Evolutionary conservation across 371 early-diverging fungal species (phyloP).

Genomic region (Polyrhizophydium stewartii): DNA sequence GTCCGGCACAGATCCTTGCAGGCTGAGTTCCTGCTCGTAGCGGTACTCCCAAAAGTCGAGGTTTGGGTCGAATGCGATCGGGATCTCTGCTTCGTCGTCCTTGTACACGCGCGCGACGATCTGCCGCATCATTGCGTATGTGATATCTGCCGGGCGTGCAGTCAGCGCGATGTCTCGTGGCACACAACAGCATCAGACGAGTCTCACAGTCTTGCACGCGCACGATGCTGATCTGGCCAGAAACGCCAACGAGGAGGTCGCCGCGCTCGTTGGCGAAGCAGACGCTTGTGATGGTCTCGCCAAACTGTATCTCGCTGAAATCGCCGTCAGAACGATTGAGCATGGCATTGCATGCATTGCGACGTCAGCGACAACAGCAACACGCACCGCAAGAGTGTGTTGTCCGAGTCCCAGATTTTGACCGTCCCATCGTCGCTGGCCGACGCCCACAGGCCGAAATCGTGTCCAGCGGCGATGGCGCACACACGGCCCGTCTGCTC

Average conservation of each 20-base stretch:
- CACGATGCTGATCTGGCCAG: slow-evolving; percentile 35
- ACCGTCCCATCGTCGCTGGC: slow-evolving; percentile 20
- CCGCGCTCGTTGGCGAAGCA: slow-evolving; percentile 37
- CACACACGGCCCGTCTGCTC: background rate
- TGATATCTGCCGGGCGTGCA: background rate
- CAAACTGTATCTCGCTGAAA: slow-evolving; percentile 46
- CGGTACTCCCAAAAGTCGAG: slow-evolving; percentile 44
- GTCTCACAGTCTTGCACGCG: slow-evolving; percentile 33
- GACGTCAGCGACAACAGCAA: too few relatives aligned
- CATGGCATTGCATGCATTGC: background rate
- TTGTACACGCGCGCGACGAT: background rate
- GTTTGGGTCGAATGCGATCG: slow-evolving; percentile 33
- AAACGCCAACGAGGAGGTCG: slow-evolving; percentile 39
- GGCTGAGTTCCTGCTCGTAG: background rate
- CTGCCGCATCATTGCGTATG: slow-evolving; percentile 1
- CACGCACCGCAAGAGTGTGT: slow-evolving; percentile 14
- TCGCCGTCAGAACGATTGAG: too few relatives aligned
- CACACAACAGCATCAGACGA: background rate
- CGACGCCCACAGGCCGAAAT: slow-evolving; percentile 21
- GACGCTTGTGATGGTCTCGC: slow-evolving; percentile 23
- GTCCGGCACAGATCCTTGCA: background rate
- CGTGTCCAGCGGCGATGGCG: background rate
- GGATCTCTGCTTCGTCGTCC: slow-evolving; percentile 34
- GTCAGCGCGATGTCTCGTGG: background rate
- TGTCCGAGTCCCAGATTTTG: slow-evolving; percentile 29